Evolutionary conservation across 2,329 filamentous ascomycete genomes (phyloP), one percentile per base, ranked within the genome.

Genomic region (Pezicula rhizophila): DNA sequence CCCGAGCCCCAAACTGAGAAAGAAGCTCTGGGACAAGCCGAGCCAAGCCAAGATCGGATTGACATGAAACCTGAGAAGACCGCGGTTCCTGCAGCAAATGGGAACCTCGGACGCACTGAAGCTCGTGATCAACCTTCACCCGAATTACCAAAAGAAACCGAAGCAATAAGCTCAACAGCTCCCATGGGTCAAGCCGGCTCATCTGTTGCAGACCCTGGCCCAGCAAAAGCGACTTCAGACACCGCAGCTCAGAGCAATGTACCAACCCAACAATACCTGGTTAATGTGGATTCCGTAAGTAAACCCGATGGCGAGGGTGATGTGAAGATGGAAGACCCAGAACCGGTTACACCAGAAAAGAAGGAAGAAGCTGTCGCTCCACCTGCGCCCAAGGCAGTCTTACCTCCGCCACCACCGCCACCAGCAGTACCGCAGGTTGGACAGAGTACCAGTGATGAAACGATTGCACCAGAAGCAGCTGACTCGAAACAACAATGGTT

Each of bases 401-500:
- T 60, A 20, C 60, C 60, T 20, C 60, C 55, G 15, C 53, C 60
- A 20, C 62, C 61, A 39, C 56, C 61, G 38, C 56, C 60, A 17
- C 62, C 61, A 39, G 55, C 60, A 17, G 51, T 57, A 37, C 58
- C 57, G 40, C 55, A 17, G 8, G n/a, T 38, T 20, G 53, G 42
- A 39, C 48, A 31, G 52, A 33, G 15, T 38, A 11, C 53, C 25
- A 55, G 40, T 35, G 56, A 62, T 37, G 57, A 57, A 8, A 40
- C 45, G 12, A 28, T 50, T 8, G 43, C 54, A 18, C 52, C 53
- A 25, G 59, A 64, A 39, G 44, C 56, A 4, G 51, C 55, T 14
- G 63, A 65, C 33, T 57, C 60, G 48, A 63, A 63, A 40, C 60
- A 64, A 45, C 57, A 64, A 52, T 66, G 61, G 61, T 75, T 99